These are phyloP conservation scores for Xylariaceae sp. DNA, from an alignment of 2,329 filamentous ascomycete species.

Conservation along the genomic window DNA sequence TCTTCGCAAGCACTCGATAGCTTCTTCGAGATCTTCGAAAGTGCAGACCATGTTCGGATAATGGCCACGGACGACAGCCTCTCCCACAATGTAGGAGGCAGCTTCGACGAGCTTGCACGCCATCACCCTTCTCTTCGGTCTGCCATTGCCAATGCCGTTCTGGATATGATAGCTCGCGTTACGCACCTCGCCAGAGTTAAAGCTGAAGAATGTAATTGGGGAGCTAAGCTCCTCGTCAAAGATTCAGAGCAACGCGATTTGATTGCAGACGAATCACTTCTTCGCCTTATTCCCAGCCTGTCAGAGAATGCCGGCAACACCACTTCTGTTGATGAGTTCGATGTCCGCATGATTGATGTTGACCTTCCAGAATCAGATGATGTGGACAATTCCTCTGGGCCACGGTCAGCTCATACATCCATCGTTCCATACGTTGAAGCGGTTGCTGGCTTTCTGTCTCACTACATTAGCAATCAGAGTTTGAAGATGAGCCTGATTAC, in stretches of 20 bases:
- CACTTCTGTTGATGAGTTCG: conserved; percentile 36
- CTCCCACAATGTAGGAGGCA: conserved; percentile 68
- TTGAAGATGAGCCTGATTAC: conserved; percentile 72
- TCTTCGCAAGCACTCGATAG: conserved; percentile 75
- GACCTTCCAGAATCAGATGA: conserved; percentile 26
- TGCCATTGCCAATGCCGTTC: conserved; percentile 75
- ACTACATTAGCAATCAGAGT: conserved; percentile 68
- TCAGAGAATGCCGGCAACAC: conserved; percentile 39
- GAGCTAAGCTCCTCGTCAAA: conserved; percentile 69
- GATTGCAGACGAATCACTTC: conserved; percentile 47
- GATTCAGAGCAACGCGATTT: conserved; percentile 53
- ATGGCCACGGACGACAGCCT: conserved; percentile 69
- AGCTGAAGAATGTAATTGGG: conserved; percentile 64
- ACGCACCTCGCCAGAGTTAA: conserved; percentile 66
- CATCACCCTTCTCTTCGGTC: conserved; percentile 83
- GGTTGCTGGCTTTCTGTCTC: conserved; percentile 65
- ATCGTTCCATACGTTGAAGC: conserved; percentile 69
- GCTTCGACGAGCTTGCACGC: conserved; percentile 89
- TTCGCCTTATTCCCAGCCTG: conserved; percentile 14
- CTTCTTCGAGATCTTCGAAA: conserved; percentile 97
- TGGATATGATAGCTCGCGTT: conserved; percentile 83
- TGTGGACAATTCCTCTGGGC: conserved; percentile 16
- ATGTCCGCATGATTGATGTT: conserved; percentile 63
- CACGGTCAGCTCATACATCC: conserved; percentile 29
- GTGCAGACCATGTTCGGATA: conserved; percentile 77